Conservation (phyloP, 208 protist genomes). For the Leishmania amazonensis region DNA sequence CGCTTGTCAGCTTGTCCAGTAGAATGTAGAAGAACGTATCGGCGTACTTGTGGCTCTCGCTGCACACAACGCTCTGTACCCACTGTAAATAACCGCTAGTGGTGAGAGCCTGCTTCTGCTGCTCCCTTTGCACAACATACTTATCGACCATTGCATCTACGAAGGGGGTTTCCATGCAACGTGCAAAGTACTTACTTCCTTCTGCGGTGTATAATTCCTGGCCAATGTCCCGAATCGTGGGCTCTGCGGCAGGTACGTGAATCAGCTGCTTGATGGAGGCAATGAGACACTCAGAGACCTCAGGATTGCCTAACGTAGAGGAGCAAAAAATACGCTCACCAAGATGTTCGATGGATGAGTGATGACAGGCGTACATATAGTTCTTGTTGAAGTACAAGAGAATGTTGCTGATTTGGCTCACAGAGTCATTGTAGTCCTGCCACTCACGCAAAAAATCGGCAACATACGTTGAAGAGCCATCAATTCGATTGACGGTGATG, state of each 20-base stretch:
- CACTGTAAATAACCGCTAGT: conserved; percentile 30
- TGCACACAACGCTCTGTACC: conserved; percentile 20
- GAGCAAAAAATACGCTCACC: conserved; percentile 60
- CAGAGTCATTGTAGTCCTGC: conserved; percentile 48
- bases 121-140: conserved; percentile 17
- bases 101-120: conserved; percentile 8
- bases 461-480: conserved; percentile 34
- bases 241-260: conserved; percentile 13
- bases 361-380: conserved; percentile 37
- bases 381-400: conserved; percentile 74
- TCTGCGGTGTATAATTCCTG: conserved; percentile 33
- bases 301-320: conserved; percentile 24
- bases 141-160: conserved; percentile 31
- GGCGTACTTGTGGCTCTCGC: conserved; percentile 21
- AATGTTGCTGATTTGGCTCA: conserved; percentile 53
- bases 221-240: conserved; percentile 23
- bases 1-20: conserved; percentile 25
- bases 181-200: conserved; percentile 24
- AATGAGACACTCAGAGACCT: conserved; percentile 17
- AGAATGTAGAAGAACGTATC: conserved; percentile 34
- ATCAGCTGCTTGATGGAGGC: conserved; percentile 24
- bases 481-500: conserved; percentile 33
- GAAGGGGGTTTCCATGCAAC: conserved; percentile 38
- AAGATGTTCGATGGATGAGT: conserved; percentile 46
- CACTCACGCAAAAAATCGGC: conserved; percentile 47